phyloP scores from a whole-genome alignment of 2,329 filamentous ascomycete species.

The Fulvia fulva region DNA sequence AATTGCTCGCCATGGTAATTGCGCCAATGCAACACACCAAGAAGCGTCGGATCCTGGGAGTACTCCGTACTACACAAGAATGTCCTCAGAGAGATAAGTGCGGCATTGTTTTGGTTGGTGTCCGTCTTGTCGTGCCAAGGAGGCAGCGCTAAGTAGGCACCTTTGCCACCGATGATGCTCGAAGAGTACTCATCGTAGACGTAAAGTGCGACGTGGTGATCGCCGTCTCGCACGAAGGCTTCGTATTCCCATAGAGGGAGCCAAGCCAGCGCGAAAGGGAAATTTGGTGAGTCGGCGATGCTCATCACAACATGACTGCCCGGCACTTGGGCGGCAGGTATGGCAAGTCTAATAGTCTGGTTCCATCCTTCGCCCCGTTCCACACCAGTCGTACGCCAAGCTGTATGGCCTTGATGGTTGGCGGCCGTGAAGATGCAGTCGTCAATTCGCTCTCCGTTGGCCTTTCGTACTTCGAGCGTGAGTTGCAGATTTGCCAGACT shows the following conservation, averaged over 20 bases:
- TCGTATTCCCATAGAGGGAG: constrained; percentile 91
- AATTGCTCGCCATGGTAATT: constrained; percentile 61
- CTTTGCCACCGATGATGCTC: constrained; percentile 66
- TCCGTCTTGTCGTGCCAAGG: constrained; percentile 71
- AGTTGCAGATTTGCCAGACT: constrained; percentile 76
- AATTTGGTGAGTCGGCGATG: constrained; percentile 77
- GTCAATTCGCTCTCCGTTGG: constrained; percentile 76
- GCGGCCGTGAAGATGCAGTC: constrained; percentile 84
- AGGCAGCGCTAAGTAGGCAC: constrained; percentile 79
- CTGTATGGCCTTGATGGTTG: constrained; percentile 72
- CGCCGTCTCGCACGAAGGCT: constrained; percentile 82
- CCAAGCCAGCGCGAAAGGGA: constrained; percentile 87
- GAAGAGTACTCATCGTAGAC: constrained; percentile 88
- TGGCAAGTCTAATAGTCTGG: constrained; percentile 76
- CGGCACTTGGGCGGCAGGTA: constrained; percentile 75
- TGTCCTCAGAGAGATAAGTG: constrained; percentile 67
- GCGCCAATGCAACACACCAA: constrained; percentile 78
- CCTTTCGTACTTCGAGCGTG: constrained; percentile 79
- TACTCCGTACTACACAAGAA: constrained; percentile 93
- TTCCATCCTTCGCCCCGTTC: constrained; percentile 81
- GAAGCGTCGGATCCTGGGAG: constrained; percentile 82
- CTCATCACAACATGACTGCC: constrained; percentile 85
- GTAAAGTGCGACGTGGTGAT: constrained; percentile 78
- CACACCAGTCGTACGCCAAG: constrained; percentile 80
- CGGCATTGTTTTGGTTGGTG: constrained; percentile 73